phyloP scores from a whole-genome alignment of 495 filamentous ascomycete genomes.

The Corynascus novoguineensis region DNA sequence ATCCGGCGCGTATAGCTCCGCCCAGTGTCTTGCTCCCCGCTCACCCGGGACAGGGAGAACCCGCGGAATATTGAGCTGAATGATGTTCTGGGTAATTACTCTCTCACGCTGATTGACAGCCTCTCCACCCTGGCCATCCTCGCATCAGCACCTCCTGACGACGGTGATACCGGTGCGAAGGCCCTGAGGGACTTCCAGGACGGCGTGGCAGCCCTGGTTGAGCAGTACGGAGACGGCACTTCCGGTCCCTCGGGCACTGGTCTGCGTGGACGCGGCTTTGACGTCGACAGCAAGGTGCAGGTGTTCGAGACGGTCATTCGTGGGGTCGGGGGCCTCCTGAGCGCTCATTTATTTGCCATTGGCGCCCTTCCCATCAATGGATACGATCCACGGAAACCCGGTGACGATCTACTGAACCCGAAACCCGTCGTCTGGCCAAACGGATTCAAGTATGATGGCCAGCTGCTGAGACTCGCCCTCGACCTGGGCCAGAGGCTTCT shows the following conservation, averaged over 20 bases:
- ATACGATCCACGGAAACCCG: constrained; percentile 51
- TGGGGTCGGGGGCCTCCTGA: constrained; percentile 84
- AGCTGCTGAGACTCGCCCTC: constrained; percentile 75
- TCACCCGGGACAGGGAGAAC: constrained; percentile 74
- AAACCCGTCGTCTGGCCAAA: constrained; percentile 64
- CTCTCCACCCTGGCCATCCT: constrained; percentile 89
- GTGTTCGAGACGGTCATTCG: constrained; percentile 97
- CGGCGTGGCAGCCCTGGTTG: constrained; percentile 70
- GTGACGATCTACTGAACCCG: constrained; percentile 34
- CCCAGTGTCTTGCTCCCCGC: constrained; percentile 76
- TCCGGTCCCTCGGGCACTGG: constrained; percentile 64
- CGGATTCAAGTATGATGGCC: constrained; percentile 80
- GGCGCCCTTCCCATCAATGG: constrained; percentile 79
- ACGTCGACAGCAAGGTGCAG: constrained; percentile 95
- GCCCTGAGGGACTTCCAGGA: constrained; percentile 72
- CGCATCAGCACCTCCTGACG: constrained; percentile 58
- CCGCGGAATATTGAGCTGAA: constrained; percentile 82
- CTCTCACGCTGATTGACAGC: constrained; percentile 89
- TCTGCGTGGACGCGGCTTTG: constrained; percentile 74
- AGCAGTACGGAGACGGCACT: constrained; percentile 80
- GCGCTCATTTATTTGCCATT: constrained; percentile 87
- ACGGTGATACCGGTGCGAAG: constrained; percentile 48
- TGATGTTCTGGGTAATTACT: constrained; percentile 95
- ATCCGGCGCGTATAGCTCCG: constrained; percentile 54
- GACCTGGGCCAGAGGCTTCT: constrained; percentile 79